Evolutionary conservation across 1,139 yeast genomes (phyloP).

Genomic region (Taphrina deformans): DNA sequence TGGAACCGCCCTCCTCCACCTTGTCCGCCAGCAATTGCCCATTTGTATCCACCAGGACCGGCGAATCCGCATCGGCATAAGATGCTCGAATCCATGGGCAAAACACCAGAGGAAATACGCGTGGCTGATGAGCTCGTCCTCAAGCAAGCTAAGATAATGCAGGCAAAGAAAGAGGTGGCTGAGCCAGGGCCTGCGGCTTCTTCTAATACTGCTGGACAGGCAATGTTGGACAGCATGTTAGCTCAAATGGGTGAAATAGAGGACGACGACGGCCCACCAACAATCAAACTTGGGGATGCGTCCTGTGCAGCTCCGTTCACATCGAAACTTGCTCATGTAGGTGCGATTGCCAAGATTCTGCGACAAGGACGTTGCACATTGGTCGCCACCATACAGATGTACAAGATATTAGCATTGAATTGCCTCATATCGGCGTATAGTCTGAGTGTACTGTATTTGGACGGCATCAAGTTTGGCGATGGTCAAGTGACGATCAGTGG

Average conservation of each 20-base stretch:
- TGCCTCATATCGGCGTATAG: constrained; percentile 97
- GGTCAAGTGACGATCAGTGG: constrained; percentile 96
- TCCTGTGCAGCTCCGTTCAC: constrained; percentile 99
- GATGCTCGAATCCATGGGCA: constrained; percentile 75
- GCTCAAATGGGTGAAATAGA: constrained; percentile 59
- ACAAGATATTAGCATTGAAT: constrained; percentile 92
- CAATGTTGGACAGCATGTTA: constrained; percentile 67
- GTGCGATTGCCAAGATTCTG: constrained; percentile 87
- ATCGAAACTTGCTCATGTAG: constrained; percentile 85
- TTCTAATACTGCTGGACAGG: constrained; percentile 47
- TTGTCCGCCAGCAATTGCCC: constrained; percentile 84
- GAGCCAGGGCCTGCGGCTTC: constrained; percentile 45
- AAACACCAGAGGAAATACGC: constrained; percentile 62
- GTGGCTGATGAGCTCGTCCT: constrained; percentile 46
- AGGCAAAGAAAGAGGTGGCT: constrained; percentile 25
- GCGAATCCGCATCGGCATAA: constrained; percentile 80
- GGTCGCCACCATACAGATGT: constrained; percentile 97
- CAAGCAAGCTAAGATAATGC: not conserved
- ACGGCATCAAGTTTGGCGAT: constrained; percentile 98
- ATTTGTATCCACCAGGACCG: constrained; percentile 95
- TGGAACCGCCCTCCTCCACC: constrained; percentile 89
- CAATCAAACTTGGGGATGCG: constrained; percentile 94
- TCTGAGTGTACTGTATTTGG: constrained; percentile 85
- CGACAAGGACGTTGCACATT: constrained; percentile 99
- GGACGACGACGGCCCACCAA: constrained; percentile 85